phyloP scores from a whole-genome alignment of 345 rosid species.

The Arabis hirsuta region DNA sequence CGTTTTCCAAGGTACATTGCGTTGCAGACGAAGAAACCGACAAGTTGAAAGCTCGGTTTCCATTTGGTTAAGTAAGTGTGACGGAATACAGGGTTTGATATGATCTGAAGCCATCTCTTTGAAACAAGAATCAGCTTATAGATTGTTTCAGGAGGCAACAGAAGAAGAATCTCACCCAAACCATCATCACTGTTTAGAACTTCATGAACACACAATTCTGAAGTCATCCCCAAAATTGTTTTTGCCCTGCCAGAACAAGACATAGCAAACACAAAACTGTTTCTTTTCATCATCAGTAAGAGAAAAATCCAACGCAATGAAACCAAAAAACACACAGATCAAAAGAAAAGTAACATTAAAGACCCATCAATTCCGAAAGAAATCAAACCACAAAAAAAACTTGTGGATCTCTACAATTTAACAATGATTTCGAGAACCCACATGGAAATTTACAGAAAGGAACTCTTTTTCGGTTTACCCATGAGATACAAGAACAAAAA shows the following conservation, averaged over 20 bases:
- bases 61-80: conserved; percentile 50
- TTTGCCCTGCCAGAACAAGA: conserved; percentile 31
- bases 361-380: conserved; percentile 1
- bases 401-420: conserved; percentile 4
- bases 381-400: background rate
- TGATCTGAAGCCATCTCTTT: conserved; percentile 63
- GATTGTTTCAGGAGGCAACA: conserved; percentile 56
- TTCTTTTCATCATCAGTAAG: conserved; percentile 29
- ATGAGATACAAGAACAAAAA: background rate
- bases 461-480: background rate
- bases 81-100: conserved; percentile 54
- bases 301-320: conserved; percentile 4
- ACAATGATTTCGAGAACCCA: conserved; percentile 7
- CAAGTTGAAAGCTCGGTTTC: conserved; percentile 51
- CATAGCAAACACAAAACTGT: conserved; percentile 34
- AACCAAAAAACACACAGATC: background rate
- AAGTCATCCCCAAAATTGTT: conserved; percentile 29
- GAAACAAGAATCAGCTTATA: conserved; percentile 53
- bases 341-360: background rate
- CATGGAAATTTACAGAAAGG: background rate
- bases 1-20: conserved; percentile 56
- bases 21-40: conserved; percentile 65
- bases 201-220: conserved; percentile 35
- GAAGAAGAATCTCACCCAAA: conserved; percentile 54
- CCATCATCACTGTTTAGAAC: conserved; percentile 57